Percentiles rank a stretch among this genome's conserved stretches.
Evolutionary conservation across 2,329 filamentous ascomycete species (phyloP).

Genomic region (Penicillium sp.): DNA sequence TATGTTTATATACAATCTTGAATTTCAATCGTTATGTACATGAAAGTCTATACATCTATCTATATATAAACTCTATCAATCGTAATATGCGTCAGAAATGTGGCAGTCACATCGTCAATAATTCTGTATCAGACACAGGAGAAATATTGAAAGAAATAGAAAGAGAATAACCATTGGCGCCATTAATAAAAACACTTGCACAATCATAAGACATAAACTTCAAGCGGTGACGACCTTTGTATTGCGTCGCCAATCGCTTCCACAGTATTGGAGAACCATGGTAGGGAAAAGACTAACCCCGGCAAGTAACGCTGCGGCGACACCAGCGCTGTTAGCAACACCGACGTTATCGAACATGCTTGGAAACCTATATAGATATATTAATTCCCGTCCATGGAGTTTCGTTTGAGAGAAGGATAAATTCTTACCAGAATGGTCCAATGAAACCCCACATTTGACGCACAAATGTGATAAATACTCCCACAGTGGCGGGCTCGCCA

Average conservation of each 20-base stretch:
- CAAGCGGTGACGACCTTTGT: neutral
- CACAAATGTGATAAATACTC: slow-evolving; percentile 11
- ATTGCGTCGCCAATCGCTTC: neutral
- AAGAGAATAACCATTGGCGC: too few species aligned
- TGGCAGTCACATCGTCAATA: too few species aligned
- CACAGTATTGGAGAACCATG: slow-evolving; percentile 4
- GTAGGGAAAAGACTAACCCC: slow-evolving; percentile 23
- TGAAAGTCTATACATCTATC: too few species aligned
- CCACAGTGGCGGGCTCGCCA: slow-evolving; percentile 31
- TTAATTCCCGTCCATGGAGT: neutral
- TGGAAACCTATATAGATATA: slow-evolving; percentile 24
- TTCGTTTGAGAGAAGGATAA: slow-evolving; percentile 52
- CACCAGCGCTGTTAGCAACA: slow-evolving; percentile 26
- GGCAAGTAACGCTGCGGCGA: slow-evolving; percentile 26
- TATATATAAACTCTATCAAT: too few species aligned
- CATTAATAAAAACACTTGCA: too few species aligned
- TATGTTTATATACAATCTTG: too few species aligned
- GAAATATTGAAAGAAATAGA: too few species aligned
- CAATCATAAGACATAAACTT: neutral
- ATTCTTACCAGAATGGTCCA: slow-evolving; percentile 43
- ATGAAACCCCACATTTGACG: slow-evolving; percentile 30
- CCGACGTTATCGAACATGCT: slow-evolving; percentile 33
- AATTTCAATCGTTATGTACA: too few species aligned
- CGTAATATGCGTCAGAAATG: too few species aligned
- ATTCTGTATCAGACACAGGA: too few species aligned